These are phyloP conservation scores for Stenocarpella maydis DNA, from an alignment of 2,329 filamentous ascomycete species.

Conservation along the genomic window DNA sequence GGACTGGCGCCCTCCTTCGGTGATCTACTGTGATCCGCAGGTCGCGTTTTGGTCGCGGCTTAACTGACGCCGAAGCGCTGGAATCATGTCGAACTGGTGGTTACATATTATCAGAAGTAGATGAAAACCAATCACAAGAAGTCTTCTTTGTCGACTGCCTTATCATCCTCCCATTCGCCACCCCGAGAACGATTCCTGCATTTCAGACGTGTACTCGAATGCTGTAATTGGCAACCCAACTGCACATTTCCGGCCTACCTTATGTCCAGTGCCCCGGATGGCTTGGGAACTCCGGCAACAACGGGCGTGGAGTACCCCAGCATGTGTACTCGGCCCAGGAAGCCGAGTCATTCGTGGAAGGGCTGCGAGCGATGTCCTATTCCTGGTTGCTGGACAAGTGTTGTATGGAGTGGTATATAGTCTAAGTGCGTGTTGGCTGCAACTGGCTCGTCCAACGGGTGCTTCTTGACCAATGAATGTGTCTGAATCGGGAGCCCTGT, in stretches of 20 bases:
- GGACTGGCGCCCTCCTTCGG: neutral
- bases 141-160: neutral
- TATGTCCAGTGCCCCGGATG: neutral
- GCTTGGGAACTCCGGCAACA: neutral
- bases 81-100: neutral
- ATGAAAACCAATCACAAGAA: neutral
- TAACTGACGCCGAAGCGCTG: neutral
- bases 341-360: neutral
- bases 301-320: too few species aligned
- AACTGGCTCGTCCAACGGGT: neutral
- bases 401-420: neutral
- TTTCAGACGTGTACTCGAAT: neutral
- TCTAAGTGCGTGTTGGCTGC: conserved; percentile 25
- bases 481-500: neutral
- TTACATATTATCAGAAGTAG: neutral
- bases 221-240: neutral
- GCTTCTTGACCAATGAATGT: conserved; percentile 7
- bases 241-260: neutral
- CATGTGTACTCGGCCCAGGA: neutral
- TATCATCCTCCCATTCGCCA: neutral
- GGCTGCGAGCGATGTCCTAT: neutral
- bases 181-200: too few species aligned
- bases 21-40: neutral
- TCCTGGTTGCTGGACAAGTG: neutral
- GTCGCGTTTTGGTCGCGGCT: neutral